Percentiles rank a stretch among this genome's conserved stretches.
Conservation (phyloP, 2,329 filamentous ascomycete species). For the Colletotrichum sp. region DNA sequence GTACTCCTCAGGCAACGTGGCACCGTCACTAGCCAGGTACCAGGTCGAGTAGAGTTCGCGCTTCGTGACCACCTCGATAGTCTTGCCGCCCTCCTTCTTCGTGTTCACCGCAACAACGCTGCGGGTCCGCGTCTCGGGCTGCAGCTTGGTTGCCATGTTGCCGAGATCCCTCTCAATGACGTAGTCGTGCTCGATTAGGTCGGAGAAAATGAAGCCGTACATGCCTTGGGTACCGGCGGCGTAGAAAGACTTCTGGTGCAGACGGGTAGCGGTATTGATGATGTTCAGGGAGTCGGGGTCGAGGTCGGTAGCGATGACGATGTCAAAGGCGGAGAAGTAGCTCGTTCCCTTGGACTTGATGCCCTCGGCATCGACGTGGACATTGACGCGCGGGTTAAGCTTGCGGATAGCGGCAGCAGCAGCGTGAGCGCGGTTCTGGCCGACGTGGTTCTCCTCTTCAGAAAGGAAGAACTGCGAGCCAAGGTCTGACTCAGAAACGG, state of each 20-base stretch:
- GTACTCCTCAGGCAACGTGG: slow-evolving; percentile 74
- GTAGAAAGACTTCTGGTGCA: slow-evolving; percentile 84
- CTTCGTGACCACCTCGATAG: slow-evolving; percentile 87
- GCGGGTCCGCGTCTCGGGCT: slow-evolving; percentile 78
- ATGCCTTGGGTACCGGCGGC: slow-evolving; percentile 86
- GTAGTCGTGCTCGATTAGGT: slow-evolving; percentile 89
- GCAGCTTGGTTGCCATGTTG: slow-evolving; percentile 68
- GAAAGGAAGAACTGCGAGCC: slow-evolving; percentile 84
- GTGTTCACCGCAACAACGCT: slow-evolving; percentile 74
- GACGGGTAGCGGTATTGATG: slow-evolving; percentile 86
- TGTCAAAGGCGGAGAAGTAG: slow-evolving; percentile 81
- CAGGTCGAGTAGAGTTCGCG: slow-evolving; percentile 89
- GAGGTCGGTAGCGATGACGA: slow-evolving; percentile 90
- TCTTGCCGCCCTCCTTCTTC: slow-evolving; percentile 72
- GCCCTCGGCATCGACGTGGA: slow-evolving; percentile 72
- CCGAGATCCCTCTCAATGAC: slow-evolving; percentile 84
- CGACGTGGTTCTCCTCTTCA: slow-evolving; percentile 68
- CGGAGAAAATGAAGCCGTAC: slow-evolving; percentile 94
- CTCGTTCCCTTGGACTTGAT: slow-evolving; percentile 71
- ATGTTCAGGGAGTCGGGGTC: slow-evolving; percentile 74
- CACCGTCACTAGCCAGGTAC: slow-evolving; percentile 79
- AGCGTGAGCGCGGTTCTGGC: slow-evolving; percentile 84
- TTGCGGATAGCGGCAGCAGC: slow-evolving; percentile 79
- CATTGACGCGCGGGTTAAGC: slow-evolving; percentile 86
- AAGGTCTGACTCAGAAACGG: slow-evolving; percentile 79